Base-by-base conservation (phyloP, 2,329 filamentous ascomycete genomes). In the Myriosclerotinia duriaeana region DNA sequence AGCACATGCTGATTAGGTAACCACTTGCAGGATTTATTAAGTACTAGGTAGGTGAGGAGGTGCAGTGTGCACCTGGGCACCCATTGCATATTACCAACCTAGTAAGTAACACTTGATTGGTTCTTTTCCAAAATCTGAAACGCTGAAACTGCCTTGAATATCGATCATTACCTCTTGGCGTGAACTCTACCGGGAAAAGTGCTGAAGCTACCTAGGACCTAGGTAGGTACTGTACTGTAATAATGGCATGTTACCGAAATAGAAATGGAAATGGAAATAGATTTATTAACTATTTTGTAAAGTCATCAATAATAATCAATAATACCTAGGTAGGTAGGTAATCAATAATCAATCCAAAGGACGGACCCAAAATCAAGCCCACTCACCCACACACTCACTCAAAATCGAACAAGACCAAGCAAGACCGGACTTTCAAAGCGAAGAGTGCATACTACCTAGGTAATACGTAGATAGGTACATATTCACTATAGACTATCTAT, bases 1-100 rank as follows among this genome's bases (percentile, higher is more conserved):
- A 50, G 48, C n/a, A 62, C 60, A 63, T 63, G 60, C 50, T 53
- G 60, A 63, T 53, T 40, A 30, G 52, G 52, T 54, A 54, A 40
- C 8, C 22, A 53, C 17, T 15, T 50, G 59, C 46, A 52, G 44
- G 15, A n/a, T 12, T 15, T 44, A 30, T 58, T 14, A 26, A 14
- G 42, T 44, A 34, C 4, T 34, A 34, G 5, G 30, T 34, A 34
- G 6, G 30, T 34, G 5, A 34, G n/a, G n/a, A n/a, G n/a, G n/a
- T n/a, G n/a, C n/a, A n/a, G n/a, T n/a, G n/a, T n/a, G n/a, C n/a
- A n/a, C n/a, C n/a, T n/a, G n/a, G n/a, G 26, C 26, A 26, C 26
- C 26, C 26, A 26, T 26, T 61, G 46, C 59, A 50, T 38, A 30
- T 50, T 20, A 15, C 30, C 22, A 40, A 36, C 26, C n/a, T 17